phyloP scores from a whole-genome alignment of 371 early-diverging fungal genomes.

The Gilbertella persicaria region DNA sequence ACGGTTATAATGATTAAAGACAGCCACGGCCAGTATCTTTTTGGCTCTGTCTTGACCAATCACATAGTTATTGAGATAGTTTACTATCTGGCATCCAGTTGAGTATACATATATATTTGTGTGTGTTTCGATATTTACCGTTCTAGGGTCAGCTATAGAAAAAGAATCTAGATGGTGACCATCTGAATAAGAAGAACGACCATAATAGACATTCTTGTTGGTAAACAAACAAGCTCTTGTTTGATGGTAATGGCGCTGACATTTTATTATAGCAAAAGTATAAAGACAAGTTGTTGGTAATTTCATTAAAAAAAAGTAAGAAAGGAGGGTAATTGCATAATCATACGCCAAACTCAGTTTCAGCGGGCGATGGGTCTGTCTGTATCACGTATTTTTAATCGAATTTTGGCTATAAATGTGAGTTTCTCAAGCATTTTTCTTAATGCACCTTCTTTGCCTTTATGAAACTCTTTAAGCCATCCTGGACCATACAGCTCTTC shows the following conservation, averaged over 20 bases:
- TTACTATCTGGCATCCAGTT: conserved; percentile 66
- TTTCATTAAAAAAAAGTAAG: too few species aligned
- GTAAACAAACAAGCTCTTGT: too few species aligned
- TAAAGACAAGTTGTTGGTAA: too few species aligned
- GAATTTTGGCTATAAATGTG: conserved; percentile 26
- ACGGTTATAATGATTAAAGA: conserved; percentile 85
- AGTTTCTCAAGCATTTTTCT: conserved; percentile 30
- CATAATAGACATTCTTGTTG: too few species aligned
- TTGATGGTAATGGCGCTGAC: too few species aligned
- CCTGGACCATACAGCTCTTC: conserved; percentile 27
- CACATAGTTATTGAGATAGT: conserved; percentile 80
- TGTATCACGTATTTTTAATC: conserved; percentile 26
- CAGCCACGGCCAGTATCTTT: conserved; percentile 78
- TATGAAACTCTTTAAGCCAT: conserved; percentile 26
- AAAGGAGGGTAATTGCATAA: too few species aligned
- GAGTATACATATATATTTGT: not conserved
- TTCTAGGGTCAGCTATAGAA: not conserved
- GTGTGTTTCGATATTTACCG: too few species aligned
- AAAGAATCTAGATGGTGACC: not conserved
- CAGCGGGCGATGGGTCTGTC: too few species aligned
- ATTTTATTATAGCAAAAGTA: too few species aligned
- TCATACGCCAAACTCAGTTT: too few species aligned
- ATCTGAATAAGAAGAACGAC: not conserved
- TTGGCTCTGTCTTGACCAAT: conserved; percentile 88
- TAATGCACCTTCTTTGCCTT: conserved; percentile 13